phyloP scores from a whole-genome alignment of 2,329 filamentous ascomycete species.

The Curvularia sp. region DNA sequence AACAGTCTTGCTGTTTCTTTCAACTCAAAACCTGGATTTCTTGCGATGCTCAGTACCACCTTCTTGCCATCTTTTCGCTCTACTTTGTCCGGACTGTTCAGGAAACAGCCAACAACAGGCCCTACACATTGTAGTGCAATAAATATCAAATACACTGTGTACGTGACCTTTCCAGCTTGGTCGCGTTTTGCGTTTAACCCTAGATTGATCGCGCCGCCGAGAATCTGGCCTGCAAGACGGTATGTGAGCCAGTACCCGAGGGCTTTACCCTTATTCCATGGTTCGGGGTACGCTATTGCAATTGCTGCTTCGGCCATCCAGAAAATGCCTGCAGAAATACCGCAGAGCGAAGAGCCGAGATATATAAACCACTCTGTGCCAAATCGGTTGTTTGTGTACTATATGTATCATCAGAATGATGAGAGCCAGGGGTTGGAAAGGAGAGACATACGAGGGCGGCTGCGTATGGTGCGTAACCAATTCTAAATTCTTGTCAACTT shows the following conservation, averaged over 20 bases:
- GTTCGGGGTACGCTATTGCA: constrained; percentile 74
- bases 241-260: constrained; percentile 73
- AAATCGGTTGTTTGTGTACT: constrained; percentile 74
- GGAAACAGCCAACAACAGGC: constrained; percentile 68
- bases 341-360: constrained; percentile 72
- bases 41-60: constrained; percentile 65
- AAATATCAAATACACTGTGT: constrained; percentile 72
- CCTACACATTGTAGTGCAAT: constrained; percentile 72
- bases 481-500: constrained; percentile 35
- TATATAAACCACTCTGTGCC: constrained; percentile 73
- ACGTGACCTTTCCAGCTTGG: constrained; percentile 70
- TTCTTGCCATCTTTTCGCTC: constrained; percentile 69
- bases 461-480: constrained; percentile 74
- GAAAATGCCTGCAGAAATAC: constrained; percentile 74
- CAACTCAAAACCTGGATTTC: constrained; percentile 66
- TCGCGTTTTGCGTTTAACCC: constrained; percentile 67
- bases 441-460: constrained; percentile 56
- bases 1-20: constrained; percentile 66
- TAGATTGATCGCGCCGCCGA: constrained; percentile 75
- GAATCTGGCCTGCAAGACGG: constrained; percentile 68
- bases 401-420: constrained; percentile 11
- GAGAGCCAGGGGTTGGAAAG: too few species aligned
- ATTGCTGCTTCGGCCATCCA: constrained; percentile 80
- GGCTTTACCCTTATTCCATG: constrained; percentile 54
- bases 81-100: constrained; percentile 68